Base-by-base conservation (phyloP, 192 early-diverging fungal species). In the Entomortierella chlamydospora region DNA sequence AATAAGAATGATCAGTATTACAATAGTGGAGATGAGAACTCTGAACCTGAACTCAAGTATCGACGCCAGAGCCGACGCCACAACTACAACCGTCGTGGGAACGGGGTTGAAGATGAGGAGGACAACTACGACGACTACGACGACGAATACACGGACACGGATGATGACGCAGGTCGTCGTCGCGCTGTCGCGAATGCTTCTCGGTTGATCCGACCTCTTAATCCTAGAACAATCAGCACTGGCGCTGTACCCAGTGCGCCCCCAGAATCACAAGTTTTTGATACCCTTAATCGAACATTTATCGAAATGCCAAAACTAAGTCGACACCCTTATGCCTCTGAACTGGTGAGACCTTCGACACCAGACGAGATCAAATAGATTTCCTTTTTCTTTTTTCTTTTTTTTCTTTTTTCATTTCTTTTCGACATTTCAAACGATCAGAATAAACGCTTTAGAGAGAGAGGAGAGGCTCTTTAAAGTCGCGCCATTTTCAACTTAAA, bases 241-340 rank as follows among this genome's bases (percentile, higher is more conserved):
- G 60, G 64, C 17, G 51, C 47, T 2, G 25, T 39, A n/a, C 64
- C 74, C 2, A 78, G 74, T 49, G 74, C 74, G 9, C 74, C 66
- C 4, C 74, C 67, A 31, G 67, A 78, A 39, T 68, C 74, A 0
- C 67, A 70, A n/a, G 47, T 70, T 28, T 78, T 69, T 62, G 49
- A 66, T 43, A 51, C 39, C 28, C 62, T 25, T 28, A 51, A 47
- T 34, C 47, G 52, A 33, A 25, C 72, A 2, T 39, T 51, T 20
- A 23, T 67, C 39, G 72, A 55, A 51, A 74, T 74, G 64, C 72
- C 64, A 17, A 74, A 62, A 37, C 30, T 74, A 57, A 66, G 26
- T 28, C 64, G 72, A 34, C 72, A 74, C 25, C 72, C 72, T 0
- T 74, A 74, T 33, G 72, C 72, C 0, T 60, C 72, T 28, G 72